phyloP scores from a whole-genome alignment of 2,329 filamentous ascomycete species.

The Diplocarpon mali region DNA sequence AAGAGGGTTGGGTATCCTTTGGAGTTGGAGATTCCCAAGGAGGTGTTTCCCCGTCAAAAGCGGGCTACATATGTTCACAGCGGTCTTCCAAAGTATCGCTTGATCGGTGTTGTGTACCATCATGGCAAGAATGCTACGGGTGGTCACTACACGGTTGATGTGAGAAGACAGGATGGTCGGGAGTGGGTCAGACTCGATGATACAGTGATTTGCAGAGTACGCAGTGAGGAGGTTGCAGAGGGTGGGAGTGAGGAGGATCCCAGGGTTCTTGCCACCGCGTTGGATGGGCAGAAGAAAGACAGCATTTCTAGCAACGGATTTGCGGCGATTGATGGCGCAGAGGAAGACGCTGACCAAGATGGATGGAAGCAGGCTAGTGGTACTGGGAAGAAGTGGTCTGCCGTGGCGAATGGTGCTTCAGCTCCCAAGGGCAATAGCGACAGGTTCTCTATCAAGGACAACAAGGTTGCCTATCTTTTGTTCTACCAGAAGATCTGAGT shows the following conservation, averaged over 20 bases:
- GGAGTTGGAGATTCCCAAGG: slow-evolving; percentile 85
- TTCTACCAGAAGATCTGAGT: slow-evolving; percentile 61
- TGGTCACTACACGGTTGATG: slow-evolving; percentile 96
- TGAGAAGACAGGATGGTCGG: slow-evolving; percentile 82
- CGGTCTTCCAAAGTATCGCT: slow-evolving; percentile 68
- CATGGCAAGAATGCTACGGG: slow-evolving; percentile 94
- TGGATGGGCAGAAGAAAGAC: slow-evolving; percentile 57
- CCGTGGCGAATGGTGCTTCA: slow-evolving; percentile 52
- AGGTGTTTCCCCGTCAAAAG: slow-evolving; percentile 71
- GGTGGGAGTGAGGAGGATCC: slow-evolving; percentile 72
- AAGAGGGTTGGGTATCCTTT: slow-evolving; percentile 95
- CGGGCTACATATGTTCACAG: slow-evolving; percentile 53
- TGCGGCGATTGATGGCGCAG: slow-evolving; percentile 49
- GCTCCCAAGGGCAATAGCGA: slow-evolving; percentile 49
- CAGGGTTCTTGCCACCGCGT: slow-evolving; percentile 51
- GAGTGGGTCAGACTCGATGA: slow-evolving; percentile 97
- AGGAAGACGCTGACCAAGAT: slow-evolving; percentile 57
- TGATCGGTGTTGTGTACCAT: slow-evolving; percentile 90
- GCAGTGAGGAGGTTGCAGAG: slow-evolving; percentile 80
- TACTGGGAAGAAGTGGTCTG: slow-evolving; percentile 60
- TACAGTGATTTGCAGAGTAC: slow-evolving; percentile 75
- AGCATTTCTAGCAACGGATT: slow-evolving; percentile 58
- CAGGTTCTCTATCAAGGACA: slow-evolving; percentile 61
- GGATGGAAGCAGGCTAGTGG: slow-evolving; percentile 86
- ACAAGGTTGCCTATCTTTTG: slow-evolving; percentile 92